A percentile compares a stretch with the other conserved stretches of the same genome.
Conservation (phyloP, 305 asterid genomes). For the Ilex paraguariensis region DNA sequence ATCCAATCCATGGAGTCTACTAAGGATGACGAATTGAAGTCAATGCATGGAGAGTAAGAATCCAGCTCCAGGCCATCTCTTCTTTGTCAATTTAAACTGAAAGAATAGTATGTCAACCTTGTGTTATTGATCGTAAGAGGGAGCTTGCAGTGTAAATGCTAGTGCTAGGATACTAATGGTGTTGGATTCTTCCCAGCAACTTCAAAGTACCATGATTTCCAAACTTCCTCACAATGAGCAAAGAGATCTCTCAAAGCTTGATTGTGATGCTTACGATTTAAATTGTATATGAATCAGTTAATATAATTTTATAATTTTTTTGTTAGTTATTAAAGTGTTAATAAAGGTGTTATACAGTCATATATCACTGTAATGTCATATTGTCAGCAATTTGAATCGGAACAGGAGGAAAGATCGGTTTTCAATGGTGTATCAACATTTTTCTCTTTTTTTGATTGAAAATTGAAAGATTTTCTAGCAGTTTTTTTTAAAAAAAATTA, state of each 20-base stretch:
- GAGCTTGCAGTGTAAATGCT: conserved; percentile 8
- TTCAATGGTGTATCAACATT: too few species aligned
- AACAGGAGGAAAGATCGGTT: too few species aligned
- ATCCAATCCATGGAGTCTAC: conserved; percentile 12
- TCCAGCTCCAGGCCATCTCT: conserved; percentile 23
- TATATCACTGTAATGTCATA: too few species aligned
- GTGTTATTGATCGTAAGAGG: background rate
- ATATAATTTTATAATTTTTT: too few species aligned
- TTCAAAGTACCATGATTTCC: conserved; percentile 92
- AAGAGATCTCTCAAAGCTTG: conserved; percentile 89
- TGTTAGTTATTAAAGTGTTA: too few species aligned
- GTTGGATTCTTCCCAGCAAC: conserved; percentile 71
- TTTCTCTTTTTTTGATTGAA: too few species aligned
- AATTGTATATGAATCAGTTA: too few species aligned
- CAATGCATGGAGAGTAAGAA: conserved; percentile 40
- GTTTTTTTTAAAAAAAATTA: too few species aligned
- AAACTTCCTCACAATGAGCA: conserved; percentile 83
- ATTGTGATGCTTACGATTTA: too few species aligned
- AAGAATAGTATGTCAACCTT: background rate
- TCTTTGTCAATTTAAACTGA: background rate
- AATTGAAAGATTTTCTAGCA: too few species aligned
- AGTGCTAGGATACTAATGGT: conserved; percentile 33
- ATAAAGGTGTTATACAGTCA: too few species aligned
- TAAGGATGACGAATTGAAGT: conserved; percentile 5
- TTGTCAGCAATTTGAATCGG: too few species aligned